Evolutionary conservation across 2,329 filamentous ascomycete species (phyloP).

Genomic region (Lachnellula cervina): DNA sequence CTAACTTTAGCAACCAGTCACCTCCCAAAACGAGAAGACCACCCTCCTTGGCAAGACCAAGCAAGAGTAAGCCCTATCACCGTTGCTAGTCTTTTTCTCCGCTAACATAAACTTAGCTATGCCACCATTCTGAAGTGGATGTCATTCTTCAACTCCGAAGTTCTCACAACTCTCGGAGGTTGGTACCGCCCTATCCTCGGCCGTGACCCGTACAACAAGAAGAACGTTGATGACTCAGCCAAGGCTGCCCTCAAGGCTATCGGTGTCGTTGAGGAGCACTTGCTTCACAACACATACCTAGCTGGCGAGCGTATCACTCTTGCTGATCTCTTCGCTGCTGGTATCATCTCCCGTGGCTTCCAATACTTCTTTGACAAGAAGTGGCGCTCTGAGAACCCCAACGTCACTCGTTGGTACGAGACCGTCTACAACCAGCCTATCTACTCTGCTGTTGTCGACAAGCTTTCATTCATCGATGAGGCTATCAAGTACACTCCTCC

Average conservation of each 20-base stretch:
- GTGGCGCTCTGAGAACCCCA: conserved; percentile 79
- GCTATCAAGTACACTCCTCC: conserved; percentile 67
- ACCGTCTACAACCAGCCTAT: conserved; percentile 90
- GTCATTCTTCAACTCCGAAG: conserved; percentile 90
- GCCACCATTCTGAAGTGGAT: conserved; percentile 97
- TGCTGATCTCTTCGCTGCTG: conserved; percentile 81
- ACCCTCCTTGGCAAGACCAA: conserved; percentile 99
- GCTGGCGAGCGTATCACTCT: conserved; percentile 97
- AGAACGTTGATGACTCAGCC: conserved; percentile 76
- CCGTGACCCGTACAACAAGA: conserved; percentile 91
- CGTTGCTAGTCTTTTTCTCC: neutral
- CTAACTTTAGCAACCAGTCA: conserved; percentile 55
- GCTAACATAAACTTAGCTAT: conserved; percentile 51
- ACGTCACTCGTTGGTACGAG: conserved; percentile 88
- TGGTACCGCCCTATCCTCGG: conserved; percentile 89
- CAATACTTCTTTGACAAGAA: conserved; percentile 90
- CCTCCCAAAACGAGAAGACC: conserved; percentile 99
- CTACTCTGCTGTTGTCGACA: conserved; percentile 74
- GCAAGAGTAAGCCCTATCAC: conserved; percentile 67
- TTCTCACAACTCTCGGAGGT: conserved; percentile 65
- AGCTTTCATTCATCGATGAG: conserved; percentile 76
- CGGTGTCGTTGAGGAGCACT: conserved; percentile 76
- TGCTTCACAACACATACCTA: conserved; percentile 90
- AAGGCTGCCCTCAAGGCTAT: conserved; percentile 66
- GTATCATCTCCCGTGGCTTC: conserved; percentile 81